Percentiles rank a stretch among this genome's conserved stretches.
These are phyloP conservation scores for Exophiala spinifera DNA, from an alignment of 2,329 filamentous ascomycete species.

Conservation along the genomic window DNA sequence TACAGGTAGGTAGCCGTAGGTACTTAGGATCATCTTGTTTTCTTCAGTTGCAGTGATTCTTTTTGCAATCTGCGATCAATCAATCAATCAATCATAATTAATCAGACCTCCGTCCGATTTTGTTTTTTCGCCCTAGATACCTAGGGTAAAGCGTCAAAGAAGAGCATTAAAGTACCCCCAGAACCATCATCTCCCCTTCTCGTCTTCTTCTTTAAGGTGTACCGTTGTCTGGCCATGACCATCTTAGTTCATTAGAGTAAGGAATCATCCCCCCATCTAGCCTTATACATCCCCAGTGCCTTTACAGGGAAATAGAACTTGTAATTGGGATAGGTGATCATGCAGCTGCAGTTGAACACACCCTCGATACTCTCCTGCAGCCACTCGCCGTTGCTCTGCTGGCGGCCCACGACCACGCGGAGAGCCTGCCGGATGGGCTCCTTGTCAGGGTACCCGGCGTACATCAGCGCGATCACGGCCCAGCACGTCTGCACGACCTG, in stretches of 20 bases:
- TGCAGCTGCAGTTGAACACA: conserved; percentile 97
- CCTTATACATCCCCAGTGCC: conserved; percentile 84
- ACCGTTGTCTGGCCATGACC: background rate
- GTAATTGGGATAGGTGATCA: conserved; percentile 99
- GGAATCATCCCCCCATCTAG: conserved; percentile 64
- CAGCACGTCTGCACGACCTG: conserved; percentile 95
- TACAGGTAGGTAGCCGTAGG: no score
- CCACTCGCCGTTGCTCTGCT: conserved; percentile 91
- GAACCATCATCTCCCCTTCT: no score
- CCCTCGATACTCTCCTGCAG: conserved; percentile 92
- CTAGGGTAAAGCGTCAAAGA: no score
- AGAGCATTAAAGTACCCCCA: no score
- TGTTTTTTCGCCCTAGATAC: no score
- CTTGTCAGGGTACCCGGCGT: conserved; percentile 75
- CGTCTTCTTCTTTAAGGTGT: no score
- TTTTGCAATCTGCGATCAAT: no score
- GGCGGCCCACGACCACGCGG: conserved; percentile 76
- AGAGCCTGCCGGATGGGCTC: conserved; percentile 71
- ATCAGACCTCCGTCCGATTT: no score
- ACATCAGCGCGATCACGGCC: conserved; percentile 77
- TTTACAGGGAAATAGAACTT: conserved; percentile 96
- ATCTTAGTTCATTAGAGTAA: conserved; percentile 35
- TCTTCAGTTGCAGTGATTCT: no score
- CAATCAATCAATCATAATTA: no score
- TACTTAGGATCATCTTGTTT: no score